These are phyloP conservation scores for Nakazawaea ernobii DNA, from an alignment of 805 yeast genomes.

Conservation along the genomic window DNA sequence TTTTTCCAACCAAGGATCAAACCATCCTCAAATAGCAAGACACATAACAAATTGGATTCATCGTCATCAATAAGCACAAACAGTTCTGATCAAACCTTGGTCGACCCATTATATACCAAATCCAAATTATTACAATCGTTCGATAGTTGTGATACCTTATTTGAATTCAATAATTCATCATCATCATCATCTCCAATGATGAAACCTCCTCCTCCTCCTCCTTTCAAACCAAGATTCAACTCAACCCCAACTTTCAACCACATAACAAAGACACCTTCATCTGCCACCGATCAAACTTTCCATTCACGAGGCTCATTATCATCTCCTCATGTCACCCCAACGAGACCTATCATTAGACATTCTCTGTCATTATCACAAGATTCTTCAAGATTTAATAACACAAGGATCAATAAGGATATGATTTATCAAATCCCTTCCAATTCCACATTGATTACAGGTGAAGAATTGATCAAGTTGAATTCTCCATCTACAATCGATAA, in stretches of 20 bases:
- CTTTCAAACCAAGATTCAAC: neutral
- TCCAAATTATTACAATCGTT: neutral
- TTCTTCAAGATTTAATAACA: neutral
- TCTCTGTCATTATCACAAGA: constrained; percentile 7
- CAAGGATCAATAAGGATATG: constrained; percentile 8
- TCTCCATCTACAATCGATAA: constrained; percentile 8
- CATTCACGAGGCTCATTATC: neutral
- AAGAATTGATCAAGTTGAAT: neutral
- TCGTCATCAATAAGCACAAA: neutral
- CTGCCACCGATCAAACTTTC: constrained; percentile 2
- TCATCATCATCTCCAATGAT: neutral
- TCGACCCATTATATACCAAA: neutral
- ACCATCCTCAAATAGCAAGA: neutral
- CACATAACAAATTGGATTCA: constrained; percentile 5
- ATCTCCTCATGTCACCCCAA: constrained; percentile 4
- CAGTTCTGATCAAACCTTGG: constrained; percentile 5
- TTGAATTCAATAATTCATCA: neutral
- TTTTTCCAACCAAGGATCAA: neutral
- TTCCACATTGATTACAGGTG: neutral
- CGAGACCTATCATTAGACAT: constrained; percentile 2
- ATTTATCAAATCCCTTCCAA: constrained; percentile 2
- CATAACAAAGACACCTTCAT: neutral
- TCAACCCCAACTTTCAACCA: neutral
- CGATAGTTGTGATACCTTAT: neutral
- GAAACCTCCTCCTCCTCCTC: constrained; percentile 3